Conservation (phyloP, 208 protist genomes). For the Leishmania braziliensis region DNA sequence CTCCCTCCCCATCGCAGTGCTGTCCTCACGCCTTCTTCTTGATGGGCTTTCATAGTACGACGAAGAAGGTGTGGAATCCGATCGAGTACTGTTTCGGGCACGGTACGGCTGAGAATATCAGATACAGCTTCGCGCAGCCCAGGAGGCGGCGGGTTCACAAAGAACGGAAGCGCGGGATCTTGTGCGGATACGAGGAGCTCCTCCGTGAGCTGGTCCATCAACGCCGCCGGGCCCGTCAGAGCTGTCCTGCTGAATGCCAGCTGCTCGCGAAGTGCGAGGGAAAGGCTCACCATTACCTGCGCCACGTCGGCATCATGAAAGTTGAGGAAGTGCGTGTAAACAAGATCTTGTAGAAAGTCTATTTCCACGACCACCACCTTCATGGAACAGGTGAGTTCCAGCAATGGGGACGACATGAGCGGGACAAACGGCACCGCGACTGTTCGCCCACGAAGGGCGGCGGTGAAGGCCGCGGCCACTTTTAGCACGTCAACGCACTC, state of each 20-base stretch:
- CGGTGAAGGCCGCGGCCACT: slow-evolving; percentile 38
- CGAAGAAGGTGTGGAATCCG: slow-evolving; percentile 30
- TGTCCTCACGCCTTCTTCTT: slow-evolving; percentile 58
- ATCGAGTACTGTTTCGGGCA: slow-evolving; percentile 6
- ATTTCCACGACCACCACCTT: slow-evolving; percentile 55
- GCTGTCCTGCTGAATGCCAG: background rate
- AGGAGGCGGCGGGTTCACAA: slow-evolving; percentile 24
- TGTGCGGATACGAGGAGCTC: slow-evolving; percentile 32
- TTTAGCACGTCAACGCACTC: slow-evolving; percentile 50
- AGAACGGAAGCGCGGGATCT: slow-evolving; percentile 24
- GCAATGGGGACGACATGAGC: slow-evolving; percentile 39
- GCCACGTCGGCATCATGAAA: slow-evolving; percentile 18
- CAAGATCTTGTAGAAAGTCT: slow-evolving; percentile 28
- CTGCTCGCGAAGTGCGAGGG: slow-evolving; percentile 27
- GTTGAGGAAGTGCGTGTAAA: slow-evolving; percentile 30
- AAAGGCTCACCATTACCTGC: slow-evolving; percentile 17
- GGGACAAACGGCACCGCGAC: slow-evolving; percentile 34
- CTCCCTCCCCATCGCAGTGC: slow-evolving; percentile 55
- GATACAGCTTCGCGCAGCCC: slow-evolving; percentile 5
- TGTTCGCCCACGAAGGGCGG: slow-evolving; percentile 17
- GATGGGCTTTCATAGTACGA: slow-evolving; percentile 50
- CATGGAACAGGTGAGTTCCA: slow-evolving; percentile 31
- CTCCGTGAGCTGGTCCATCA: slow-evolving; percentile 29
- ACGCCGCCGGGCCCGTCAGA: slow-evolving; percentile 20
- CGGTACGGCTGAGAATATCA: background rate